Evolutionary conservation across 2,329 filamentous ascomycete species (phyloP).

Genomic region (Aspergillus quadrilineatus): DNA sequence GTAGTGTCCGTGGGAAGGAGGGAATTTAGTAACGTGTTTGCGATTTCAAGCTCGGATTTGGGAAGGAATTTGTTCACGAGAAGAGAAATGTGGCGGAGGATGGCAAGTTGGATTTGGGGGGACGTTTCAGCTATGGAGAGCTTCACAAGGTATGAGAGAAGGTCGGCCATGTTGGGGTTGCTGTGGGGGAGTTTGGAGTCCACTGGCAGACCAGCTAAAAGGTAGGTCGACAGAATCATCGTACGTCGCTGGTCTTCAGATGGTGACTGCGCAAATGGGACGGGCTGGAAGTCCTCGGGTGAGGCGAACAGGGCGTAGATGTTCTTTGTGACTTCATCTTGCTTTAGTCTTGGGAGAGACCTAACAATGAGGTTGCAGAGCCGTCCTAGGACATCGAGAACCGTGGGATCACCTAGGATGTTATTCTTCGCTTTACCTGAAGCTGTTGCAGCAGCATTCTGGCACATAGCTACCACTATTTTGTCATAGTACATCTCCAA

Average conservation of each 20-base stretch:
- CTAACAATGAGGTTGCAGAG: conserved; percentile 61
- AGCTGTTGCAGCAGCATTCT: conserved; percentile 39
- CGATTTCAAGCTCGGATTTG: conserved; percentile 32
- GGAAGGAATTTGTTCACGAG: conserved; percentile 44
- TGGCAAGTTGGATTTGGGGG: conserved; percentile 39
- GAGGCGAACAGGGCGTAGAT: conserved; percentile 54
- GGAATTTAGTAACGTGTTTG: conserved; percentile 33
- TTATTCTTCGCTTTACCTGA: conserved; percentile 34
- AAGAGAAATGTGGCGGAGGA: conserved; percentile 44
- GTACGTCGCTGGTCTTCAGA: conserved; percentile 42
- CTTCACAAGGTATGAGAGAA: conserved; percentile 39
- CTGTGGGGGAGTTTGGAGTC: conserved; percentile 36
- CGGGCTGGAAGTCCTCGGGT: conserved; percentile 33
- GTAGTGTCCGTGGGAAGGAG: conserved; percentile 26
- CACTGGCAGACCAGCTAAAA: conserved; percentile 54
- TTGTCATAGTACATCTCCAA: conserved; percentile 51
- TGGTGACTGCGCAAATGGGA: conserved; percentile 35
- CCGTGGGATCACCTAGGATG: conserved; percentile 50
- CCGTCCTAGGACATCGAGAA: conserved; percentile 60
- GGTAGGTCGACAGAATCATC: conserved; percentile 58
- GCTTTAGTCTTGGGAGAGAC: conserved; percentile 52
- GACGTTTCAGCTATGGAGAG: conserved; percentile 33
- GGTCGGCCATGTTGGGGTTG: conserved; percentile 30
- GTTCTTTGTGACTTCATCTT: conserved; percentile 53
- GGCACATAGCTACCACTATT: conserved; percentile 48